Base-by-base conservation (phyloP, 768 basidiomycete species). In the Tulasnella calospora region DNA sequence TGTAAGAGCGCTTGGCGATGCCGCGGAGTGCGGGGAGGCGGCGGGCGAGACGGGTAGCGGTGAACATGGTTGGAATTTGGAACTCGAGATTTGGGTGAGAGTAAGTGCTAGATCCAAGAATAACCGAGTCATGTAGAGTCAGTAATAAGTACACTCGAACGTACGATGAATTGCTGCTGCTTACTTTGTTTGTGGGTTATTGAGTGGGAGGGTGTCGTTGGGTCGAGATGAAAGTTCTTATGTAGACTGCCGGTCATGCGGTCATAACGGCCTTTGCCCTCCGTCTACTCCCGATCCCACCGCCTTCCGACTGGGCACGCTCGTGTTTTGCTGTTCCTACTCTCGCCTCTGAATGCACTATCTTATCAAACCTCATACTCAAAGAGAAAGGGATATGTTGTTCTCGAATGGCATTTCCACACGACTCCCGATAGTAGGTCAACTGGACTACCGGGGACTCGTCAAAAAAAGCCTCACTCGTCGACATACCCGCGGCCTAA, bases 221-320 rank as follows among this genome's bases (percentile, higher is more conserved):
- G 33, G 15, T 15, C 12, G 17, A 33, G 30, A 35, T 30, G 61
- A 67, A 67, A 27, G 61, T 67, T 67, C 30, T 13, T 12, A 19
- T 35, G 61, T 33, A 10, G 61, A 67, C 61, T 17, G 61, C 10
- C 8, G 44, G 44, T 44, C 30, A 13, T 27, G 33, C 61, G 61
- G 61, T 35, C 61, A 67, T 67, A 67, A 67, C 27, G 27, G 61
- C 27, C 30, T 30, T 67, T 67, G 6, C 27, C 15, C 84, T 36
- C 82, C 61, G 61, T 67, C 61, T 67, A 35, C 13, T 67, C 61
- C 61, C 61, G 30, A 67, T 67, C 61, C 61, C 61, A 27, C 51
- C 51, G 51, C n/a, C 21, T 23, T 17, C 44, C 44, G 44, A 44
- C 44, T 51, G 10, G 5, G 23, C 61, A 19, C 21, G 61, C 27